Percentiles rank a stretch among this genome's conserved stretches.
Evolutionary conservation across 176 grass and related monocot species (phyloP).

Genomic region (Rhynchospora breviuscula): DNA sequence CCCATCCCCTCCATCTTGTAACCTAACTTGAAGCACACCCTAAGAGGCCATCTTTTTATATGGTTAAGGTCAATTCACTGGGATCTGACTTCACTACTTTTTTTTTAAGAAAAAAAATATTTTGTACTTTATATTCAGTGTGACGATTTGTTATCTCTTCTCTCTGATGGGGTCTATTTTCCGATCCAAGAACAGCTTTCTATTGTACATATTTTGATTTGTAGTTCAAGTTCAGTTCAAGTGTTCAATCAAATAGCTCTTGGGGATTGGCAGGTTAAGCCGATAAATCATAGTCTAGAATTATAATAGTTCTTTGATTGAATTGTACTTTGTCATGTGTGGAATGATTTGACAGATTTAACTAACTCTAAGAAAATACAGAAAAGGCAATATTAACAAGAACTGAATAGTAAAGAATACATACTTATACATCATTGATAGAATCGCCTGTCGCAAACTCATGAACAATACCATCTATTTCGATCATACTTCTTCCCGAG

Average conservation of each 20-base stretch:
- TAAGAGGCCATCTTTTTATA: not conserved
- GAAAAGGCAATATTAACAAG: not conserved
- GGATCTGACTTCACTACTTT: not conserved
- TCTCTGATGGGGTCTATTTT: not conserved
- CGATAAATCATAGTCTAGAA: not conserved
- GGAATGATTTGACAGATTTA: conserved; percentile 7
- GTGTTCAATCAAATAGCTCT: not conserved
- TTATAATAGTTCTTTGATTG: not conserved
- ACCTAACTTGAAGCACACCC: not conserved
- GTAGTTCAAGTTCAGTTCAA: not conserved
- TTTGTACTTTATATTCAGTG: not conserved
- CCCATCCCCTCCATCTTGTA: not conserved
- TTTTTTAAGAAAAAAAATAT: not conserved
- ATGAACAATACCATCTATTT: conserved; percentile 29
- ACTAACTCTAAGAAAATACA: not conserved
- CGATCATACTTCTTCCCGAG: conserved; percentile 39
- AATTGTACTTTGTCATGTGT: not conserved
- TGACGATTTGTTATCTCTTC: not conserved
- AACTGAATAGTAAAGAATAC: conserved; percentile 13
- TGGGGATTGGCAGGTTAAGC: not conserved
- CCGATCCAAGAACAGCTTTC: not conserved
- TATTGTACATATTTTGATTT: not conserved
- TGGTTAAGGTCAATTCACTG: not conserved
- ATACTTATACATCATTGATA: not conserved
- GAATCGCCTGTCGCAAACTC: conserved; percentile 40